phyloP scores from a whole-genome alignment of 176 grass and related monocot species.

The Musa schizocarpa region DNA sequence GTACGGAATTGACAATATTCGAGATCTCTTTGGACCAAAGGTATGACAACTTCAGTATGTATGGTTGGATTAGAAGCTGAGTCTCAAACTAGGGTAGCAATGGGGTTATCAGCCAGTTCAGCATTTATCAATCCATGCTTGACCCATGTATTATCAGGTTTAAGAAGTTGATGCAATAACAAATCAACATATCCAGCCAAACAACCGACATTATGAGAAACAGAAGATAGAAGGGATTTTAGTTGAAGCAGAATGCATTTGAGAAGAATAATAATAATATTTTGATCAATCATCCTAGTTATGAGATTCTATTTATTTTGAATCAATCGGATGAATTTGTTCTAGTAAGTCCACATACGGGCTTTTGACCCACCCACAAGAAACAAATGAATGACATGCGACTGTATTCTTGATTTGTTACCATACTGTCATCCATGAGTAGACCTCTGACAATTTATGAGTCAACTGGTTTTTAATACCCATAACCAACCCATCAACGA shows the following conservation, averaged over 20 bases:
- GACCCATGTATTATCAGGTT: no score
- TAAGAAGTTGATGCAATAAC: no score
- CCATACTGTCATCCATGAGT: neutral
- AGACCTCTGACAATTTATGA: neutral
- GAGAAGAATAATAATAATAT: neutral
- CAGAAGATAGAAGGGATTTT: neutral
- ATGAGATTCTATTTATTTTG: neutral
- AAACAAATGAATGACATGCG: no score
- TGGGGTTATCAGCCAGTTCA: neutral
- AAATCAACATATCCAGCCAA: no score
- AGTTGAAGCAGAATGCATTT: neutral
- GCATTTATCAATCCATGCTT: neutral
- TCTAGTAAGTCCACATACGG: neutral
- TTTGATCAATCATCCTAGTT: neutral
- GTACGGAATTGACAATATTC: constrained; percentile 70
- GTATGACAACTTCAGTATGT: constrained; percentile 20
- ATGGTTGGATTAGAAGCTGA: neutral
- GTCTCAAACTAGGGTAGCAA: neutral
- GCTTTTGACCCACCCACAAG: no score
- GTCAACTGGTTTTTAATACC: neutral
- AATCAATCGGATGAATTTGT: neutral
- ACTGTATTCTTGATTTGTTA: neutral
- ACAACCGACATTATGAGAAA: no score
- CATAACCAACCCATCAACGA: neutral
- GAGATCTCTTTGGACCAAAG: constrained; percentile 92